A percentile compares a stretch with the other conserved stretches of the same genome.
Conservation (phyloP, 495 filamentous ascomycete genomes). For the Hyaloscypha bicolor region DNA sequence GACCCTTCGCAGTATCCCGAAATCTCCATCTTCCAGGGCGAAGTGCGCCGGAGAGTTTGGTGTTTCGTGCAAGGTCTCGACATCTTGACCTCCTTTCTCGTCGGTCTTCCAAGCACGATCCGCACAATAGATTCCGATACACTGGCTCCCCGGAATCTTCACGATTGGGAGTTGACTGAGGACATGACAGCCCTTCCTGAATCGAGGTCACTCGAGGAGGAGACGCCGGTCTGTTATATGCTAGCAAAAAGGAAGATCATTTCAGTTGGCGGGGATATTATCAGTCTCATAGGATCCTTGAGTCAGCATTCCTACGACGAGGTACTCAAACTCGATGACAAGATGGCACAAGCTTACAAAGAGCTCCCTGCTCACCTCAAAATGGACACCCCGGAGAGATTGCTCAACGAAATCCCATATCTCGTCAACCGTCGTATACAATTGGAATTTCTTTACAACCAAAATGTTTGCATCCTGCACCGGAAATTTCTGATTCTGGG, state of each 20-base stretch:
- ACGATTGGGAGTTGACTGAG: constrained; percentile 51
- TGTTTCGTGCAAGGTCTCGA: constrained; percentile 37
- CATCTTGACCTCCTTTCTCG: constrained; percentile 37
- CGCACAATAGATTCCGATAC: constrained; percentile 35
- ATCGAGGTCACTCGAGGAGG: constrained; percentile 45
- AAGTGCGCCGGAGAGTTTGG: constrained; percentile 44
- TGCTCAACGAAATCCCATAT: constrained; percentile 59
- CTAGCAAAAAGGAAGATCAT: constrained; percentile 47
- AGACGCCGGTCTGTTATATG: constrained; percentile 51
- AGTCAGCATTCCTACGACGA: constrained; percentile 57
- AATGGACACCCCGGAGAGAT: constrained; percentile 51
- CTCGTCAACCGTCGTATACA: constrained; percentile 69
- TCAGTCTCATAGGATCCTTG: constrained; percentile 31
- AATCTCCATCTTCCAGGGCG: constrained; percentile 79
- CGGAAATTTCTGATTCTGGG: constrained; percentile 67
- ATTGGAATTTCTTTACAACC: constrained; percentile 70
- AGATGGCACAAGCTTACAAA: constrained; percentile 26
- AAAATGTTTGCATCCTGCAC: constrained; percentile 71
- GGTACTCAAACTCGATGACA: constrained; percentile 65
- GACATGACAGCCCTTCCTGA: constrained; percentile 46
- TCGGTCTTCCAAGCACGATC: constrained; percentile 41
- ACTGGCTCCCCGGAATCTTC: constrained; percentile 35
- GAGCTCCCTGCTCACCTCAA: constrained; percentile 27
- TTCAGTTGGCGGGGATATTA: constrained; percentile 41
- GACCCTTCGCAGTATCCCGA: constrained; percentile 83